phyloP scores from a whole-genome alignment of 1,139 yeast genomes.

The Saccharomyces hybrid region DNA sequence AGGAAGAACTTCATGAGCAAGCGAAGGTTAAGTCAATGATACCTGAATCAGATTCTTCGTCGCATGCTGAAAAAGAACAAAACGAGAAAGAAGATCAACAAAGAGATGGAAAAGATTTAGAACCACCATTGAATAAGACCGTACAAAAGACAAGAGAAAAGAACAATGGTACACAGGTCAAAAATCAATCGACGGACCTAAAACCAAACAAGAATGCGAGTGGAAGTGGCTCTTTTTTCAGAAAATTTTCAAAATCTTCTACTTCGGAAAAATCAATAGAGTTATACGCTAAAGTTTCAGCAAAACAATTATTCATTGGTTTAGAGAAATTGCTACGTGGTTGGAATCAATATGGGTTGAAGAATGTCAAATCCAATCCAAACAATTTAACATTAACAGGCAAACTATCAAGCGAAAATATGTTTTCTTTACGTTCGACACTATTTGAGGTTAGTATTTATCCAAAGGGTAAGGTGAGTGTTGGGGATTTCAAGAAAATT shows the following conservation, averaged over 20 bases:
- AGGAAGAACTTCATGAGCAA: no score
- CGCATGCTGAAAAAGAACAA: not conserved
- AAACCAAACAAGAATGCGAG: slow-evolving; percentile 9
- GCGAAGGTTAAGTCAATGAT: slow-evolving; percentile 9
- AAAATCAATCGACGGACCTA: slow-evolving; percentile 12
- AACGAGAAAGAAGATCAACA: not conserved
- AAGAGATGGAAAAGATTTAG: slow-evolving; percentile 10
- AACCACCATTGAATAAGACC: slow-evolving; percentile 1
- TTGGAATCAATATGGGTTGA: slow-evolving; percentile 67
- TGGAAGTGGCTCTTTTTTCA: slow-evolving; percentile 38
- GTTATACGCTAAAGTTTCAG: slow-evolving; percentile 28
- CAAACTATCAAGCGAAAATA: slow-evolving; percentile 51
- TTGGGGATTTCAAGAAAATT: slow-evolving; percentile 46
- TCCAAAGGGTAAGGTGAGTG: slow-evolving; percentile 36
- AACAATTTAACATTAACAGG: slow-evolving; percentile 46
- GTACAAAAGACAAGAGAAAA: slow-evolving; percentile 1
- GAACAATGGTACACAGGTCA: slow-evolving; percentile 8
- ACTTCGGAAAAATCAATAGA: slow-evolving; percentile 13
- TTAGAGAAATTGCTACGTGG: slow-evolving; percentile 53
- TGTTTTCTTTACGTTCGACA: slow-evolving; percentile 57
- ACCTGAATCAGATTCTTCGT: not conserved
- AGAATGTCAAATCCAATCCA: slow-evolving; percentile 44
- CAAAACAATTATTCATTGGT: slow-evolving; percentile 53
- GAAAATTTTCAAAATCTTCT: slow-evolving; percentile 45
- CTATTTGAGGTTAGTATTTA: slow-evolving; percentile 51